Evolutionary conservation across 192 early-diverging fungal genomes (phyloP), one percentile per base, ranked within the genome.

Genomic region (Chytriomyces hyalinus): DNA sequence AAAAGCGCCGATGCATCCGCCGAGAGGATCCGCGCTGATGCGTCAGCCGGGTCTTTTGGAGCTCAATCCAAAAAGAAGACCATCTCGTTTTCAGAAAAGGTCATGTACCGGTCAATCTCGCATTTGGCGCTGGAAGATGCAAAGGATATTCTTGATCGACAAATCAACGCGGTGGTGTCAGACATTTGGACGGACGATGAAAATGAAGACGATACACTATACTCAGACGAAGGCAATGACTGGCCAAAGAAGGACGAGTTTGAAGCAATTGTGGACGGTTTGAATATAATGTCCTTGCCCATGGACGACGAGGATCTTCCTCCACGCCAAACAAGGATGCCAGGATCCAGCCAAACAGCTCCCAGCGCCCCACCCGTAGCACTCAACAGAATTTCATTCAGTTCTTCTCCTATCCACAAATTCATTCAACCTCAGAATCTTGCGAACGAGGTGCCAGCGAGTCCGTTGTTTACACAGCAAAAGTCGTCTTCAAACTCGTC

Each of bases 61-160:
- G 26, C 47, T 36, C 36, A 50, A 6, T 26, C 49, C 24, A 75
- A 17, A 66, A 75, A 75, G 26, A 75, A 75, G 63, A 75, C 63
- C 49, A 75, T 75, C 28, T 75, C 73, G 36, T 75, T 75, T 48
- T 75, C 73, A 24, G 73, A 66, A 36, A 75, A 66, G 9, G 73
- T 75, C 26, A 75, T 75, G 73, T 75, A 75, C 49, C 43, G 73
- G n/a, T 75, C 73, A 10, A 10, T 75, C 6, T 75, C 73, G 0
- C 15, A 75, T 44, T 20, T 75, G n/a, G 72, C 36, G 13, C 24
- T 24, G 8, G 44, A 73, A 13, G 61, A 36, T 43, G 10, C 62
- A 2, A 22, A 36, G 15, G 68, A 49, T 13, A 13, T 65, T 63
- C 64, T 60, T 26, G 11, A 47, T n/a, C 48, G 66, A 20, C 20